Percentiles rank a stretch among this genome's conserved stretches.
phyloP scores from a whole-genome alignment of 129 eudicot genomes.

The Chrysanthemum lavandulifolium region DNA sequence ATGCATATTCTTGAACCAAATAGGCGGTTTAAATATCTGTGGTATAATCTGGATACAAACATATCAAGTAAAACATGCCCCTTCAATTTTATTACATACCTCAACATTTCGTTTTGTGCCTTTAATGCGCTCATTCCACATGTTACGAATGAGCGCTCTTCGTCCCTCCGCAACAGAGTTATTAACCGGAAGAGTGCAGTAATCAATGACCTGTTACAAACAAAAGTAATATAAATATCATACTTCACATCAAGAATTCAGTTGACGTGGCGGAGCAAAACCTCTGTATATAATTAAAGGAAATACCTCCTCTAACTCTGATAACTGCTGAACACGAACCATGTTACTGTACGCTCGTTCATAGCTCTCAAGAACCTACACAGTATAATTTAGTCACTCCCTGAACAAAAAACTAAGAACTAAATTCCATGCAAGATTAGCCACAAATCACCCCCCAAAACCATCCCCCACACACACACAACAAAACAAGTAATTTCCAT shows the following conservation, averaged over 20 bases:
- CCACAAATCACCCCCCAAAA: not conserved
- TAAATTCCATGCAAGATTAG: conserved; percentile 2
- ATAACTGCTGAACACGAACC: conserved; percentile 97
- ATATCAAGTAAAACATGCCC: conserved; percentile 2
- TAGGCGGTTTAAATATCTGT: not conserved
- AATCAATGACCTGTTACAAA: conserved; percentile 75
- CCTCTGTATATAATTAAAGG: conserved; percentile 3
- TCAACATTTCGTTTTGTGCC: conserved; percentile 95
- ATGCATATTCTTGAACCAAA: no score
- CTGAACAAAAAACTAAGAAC: conserved; percentile 1
- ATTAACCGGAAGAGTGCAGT: conserved; percentile 82
- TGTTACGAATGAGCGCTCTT: conserved; percentile 83
- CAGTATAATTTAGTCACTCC: conserved; percentile 11
- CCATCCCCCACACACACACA: no score
- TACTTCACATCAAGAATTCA: not conserved
- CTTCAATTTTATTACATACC: conserved; percentile 33
- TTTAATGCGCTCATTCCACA: conserved; percentile 98
- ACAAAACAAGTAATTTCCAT: no score
- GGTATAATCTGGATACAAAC: conserved; percentile 5
- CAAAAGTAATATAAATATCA: conserved; percentile 8
- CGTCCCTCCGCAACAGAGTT: conserved; percentile 87
- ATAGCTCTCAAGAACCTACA: conserved; percentile 97
- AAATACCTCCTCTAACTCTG: conserved; percentile 93
- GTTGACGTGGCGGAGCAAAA: conserved; percentile 1
- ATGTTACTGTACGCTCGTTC: conserved; percentile 97